phyloP scores from a whole-genome alignment of 495 filamentous ascomycete genomes.

The Aspergillus cavernicola region DNA sequence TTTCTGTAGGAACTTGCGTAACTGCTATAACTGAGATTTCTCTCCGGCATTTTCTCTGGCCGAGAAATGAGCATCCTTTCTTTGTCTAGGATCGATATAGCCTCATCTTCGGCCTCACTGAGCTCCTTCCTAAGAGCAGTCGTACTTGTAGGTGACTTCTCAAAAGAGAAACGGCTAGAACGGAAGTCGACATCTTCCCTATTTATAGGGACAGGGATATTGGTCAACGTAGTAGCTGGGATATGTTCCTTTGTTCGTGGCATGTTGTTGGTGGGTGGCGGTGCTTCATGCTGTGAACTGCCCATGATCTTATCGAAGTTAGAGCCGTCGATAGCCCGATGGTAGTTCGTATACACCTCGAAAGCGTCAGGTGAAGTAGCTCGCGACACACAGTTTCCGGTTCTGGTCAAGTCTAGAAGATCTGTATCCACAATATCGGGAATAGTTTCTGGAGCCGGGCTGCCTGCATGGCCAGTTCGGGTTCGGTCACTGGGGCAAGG shows the following conservation, averaged over 20 bases:
- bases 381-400: neutral
- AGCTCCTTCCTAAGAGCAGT: slow-evolving; percentile 5
- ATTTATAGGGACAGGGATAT: slow-evolving; percentile 14
- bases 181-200: slow-evolving; percentile 27
- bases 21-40: slow-evolving; percentile 3
- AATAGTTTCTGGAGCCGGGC: slow-evolving; percentile 13
- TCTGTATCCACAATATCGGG: slow-evolving; percentile 13
- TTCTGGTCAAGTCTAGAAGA: neutral
- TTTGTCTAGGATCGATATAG: slow-evolving; percentile 26
- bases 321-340: neutral
- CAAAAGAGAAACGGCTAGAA: slow-evolving; percentile 38
- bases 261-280: neutral
- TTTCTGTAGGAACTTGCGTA: slow-evolving; percentile 30
- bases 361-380: neutral
- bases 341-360: neutral
- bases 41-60: neutral
- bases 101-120: slow-evolving; percentile 29
- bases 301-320: neutral
- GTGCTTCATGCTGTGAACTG: neutral
- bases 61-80: neutral
- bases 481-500: slow-evolving; percentile 39
- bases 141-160: slow-evolving; percentile 29
- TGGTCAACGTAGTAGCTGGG: slow-evolving; percentile 17
- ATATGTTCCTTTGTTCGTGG: neutral
- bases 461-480: slow-evolving; percentile 16